Evolutionary conservation across 225 moss, liverwort and hornwort species (phyloP).

Genomic region (Straminergon stramineum): DNA sequence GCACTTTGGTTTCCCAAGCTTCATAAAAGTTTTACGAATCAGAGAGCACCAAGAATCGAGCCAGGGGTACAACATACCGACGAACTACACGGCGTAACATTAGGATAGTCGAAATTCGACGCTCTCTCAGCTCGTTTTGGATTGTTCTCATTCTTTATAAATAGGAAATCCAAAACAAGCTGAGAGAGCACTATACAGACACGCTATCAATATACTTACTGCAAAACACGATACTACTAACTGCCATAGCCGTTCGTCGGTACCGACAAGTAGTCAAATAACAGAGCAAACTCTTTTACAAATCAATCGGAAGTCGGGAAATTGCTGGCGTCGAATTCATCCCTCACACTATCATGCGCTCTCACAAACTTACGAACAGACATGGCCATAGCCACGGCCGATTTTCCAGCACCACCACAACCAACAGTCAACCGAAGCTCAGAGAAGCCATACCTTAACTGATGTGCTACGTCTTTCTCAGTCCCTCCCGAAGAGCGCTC

Average conservation of each 20-base stretch:
- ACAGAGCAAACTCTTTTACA: not conserved
- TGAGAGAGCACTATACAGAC: not conserved
- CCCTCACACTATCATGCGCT: not conserved
- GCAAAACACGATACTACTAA: not conserved
- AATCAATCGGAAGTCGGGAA: not conserved
- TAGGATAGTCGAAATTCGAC: not conserved
- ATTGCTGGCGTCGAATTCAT: not conserved
- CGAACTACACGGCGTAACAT: not conserved
- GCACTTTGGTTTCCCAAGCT: not conserved
- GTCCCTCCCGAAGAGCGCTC: not conserved
- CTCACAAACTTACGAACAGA: not conserved
- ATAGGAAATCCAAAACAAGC: not conserved
- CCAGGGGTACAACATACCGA: not conserved
- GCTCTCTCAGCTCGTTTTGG: not conserved
- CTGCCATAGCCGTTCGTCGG: not conserved
- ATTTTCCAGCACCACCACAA: not conserved
- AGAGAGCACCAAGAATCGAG: not conserved
- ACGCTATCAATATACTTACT: not conserved
- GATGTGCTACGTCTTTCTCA: not conserved
- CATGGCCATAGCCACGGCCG: not conserved
- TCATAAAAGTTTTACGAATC: not conserved
- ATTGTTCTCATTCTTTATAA: no score
- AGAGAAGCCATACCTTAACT: not conserved
- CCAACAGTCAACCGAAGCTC: not conserved
- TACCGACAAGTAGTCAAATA: not conserved